These are phyloP conservation scores for Colletotrichum agaves DNA, from an alignment of 2,329 filamentous ascomycete genomes.

Conservation along the genomic window DNA sequence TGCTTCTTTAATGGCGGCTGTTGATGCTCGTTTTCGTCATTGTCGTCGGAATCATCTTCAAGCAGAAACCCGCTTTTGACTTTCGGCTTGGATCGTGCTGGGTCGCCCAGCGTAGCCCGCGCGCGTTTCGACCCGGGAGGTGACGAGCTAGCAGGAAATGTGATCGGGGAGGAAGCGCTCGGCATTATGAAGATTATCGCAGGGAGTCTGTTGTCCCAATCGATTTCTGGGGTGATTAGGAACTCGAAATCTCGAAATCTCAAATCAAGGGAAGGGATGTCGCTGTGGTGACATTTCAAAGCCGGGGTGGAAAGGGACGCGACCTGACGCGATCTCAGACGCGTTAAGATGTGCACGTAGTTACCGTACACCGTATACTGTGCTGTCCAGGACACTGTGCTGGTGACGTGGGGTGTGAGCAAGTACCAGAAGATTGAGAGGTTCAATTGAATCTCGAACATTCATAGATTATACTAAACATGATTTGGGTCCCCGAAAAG, in stretches of 20 bases:
- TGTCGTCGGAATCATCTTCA: slow-evolving; percentile 49
- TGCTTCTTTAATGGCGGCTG: slow-evolving; percentile 38
- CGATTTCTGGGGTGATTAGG: too few species aligned
- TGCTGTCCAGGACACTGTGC: neutral
- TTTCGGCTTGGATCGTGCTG: slow-evolving; percentile 45
- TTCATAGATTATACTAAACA: too few species aligned
- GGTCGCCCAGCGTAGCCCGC: slow-evolving; percentile 48
- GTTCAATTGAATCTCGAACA: too few species aligned
- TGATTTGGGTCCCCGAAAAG: too few species aligned
- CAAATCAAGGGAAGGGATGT: neutral
- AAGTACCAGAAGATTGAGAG: neutral
- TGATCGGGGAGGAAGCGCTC: slow-evolving; percentile 67
- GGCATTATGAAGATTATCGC: slow-evolving; percentile 56
- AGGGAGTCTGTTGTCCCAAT: neutral
- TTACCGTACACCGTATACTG: too few species aligned
- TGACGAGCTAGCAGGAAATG: slow-evolving; percentile 63
- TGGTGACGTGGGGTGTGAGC: neutral
- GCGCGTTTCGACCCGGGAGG: slow-evolving; percentile 49
- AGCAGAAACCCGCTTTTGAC: slow-evolving; percentile 52
- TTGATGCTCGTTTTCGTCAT: slow-evolving; percentile 38
- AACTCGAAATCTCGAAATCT: neutral
- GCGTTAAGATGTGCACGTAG: too few species aligned
- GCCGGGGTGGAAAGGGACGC: slow-evolving; percentile 11
- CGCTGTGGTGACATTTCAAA: slow-evolving; percentile 25
- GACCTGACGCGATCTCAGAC: slow-evolving; percentile 32